Base-by-base conservation (phyloP, 169 alveolate species). In the Plasmodium coatneyi region DNA sequence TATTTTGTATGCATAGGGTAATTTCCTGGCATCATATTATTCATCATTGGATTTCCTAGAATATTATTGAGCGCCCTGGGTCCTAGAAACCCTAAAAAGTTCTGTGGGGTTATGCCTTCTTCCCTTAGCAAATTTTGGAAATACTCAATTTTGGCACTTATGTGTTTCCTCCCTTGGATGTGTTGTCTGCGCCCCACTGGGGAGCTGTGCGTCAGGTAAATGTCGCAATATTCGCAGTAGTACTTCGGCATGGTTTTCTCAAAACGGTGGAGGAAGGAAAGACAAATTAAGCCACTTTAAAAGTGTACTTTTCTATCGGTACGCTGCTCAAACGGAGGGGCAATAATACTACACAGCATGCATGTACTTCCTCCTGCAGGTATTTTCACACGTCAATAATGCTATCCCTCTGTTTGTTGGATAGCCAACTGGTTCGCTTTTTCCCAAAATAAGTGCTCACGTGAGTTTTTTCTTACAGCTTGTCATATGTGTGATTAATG, bases 201-300 rank as follows among this genome's bases (percentile, higher is more conserved):
- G 16, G 99, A 98, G 83, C 99, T 98, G 95, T 99, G 99, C 76
- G 99, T 99, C 81, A 99, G 97, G 96, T 98, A 98, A 83, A 99
- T 99, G 84, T 99, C 99, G 95, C 99, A 99, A 97, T 99, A 99
- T 95, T 99, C 99, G 97, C 99, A 99, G 97, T 98, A 99, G 96
- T 97, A 99, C 97, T 99, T 99, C 22, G 99, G 99, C 99, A 99
- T 99, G 78, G 92, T 96, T 78, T 49, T 9, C 39, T 41, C 49
- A 92, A 12, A 19, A 91, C 9, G 54, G 16, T 32, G 19, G 36
- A n/a, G 1, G 60, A 49, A 66, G 30, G 16, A 22, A 19, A 66
- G 76, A 66, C 39, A 66, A 66, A 2, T 28, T 5, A 66, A 66
- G 4, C 7, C n/a, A 66, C 36, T 9, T 25, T 25, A 32, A 25